A percentile compares a stretch with the other conserved stretches of the same genome.
Evolutionary conservation across 2,329 filamentous ascomycete genomes (phyloP).

Genomic region (Coniochaeta sp.): DNA sequence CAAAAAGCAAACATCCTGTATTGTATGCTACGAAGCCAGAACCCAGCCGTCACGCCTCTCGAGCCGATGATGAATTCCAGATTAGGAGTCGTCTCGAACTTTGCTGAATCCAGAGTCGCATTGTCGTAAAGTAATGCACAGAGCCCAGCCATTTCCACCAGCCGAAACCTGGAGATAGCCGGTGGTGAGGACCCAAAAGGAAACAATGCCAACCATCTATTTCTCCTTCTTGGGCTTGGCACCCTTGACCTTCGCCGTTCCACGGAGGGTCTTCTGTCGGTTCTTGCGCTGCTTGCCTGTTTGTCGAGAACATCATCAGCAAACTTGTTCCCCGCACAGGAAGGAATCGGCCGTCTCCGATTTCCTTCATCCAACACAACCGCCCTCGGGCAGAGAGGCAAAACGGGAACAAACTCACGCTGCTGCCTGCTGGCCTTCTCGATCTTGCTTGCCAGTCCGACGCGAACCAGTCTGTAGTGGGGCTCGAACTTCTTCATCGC

Average conservation of each 20-base stretch:
- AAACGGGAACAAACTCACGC: constrained; percentile 61
- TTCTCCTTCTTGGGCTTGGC: constrained; percentile 90
- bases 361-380: not conserved
- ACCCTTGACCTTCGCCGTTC: constrained; percentile 97
- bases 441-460: constrained; percentile 87
- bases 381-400: not conserved
- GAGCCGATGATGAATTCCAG: constrained; percentile 14
- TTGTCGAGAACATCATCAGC: constrained; percentile 18
- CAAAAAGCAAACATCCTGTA: constrained; percentile 20
- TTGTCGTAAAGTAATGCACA: constrained; percentile 26
- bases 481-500: constrained; percentile 99
- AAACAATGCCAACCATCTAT: constrained; percentile 42
- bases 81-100: constrained; percentile 5
- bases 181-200: constrained; percentile 16
- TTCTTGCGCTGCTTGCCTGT: constrained; percentile 99
- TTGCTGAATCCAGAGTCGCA: constrained; percentile 15
- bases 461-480: constrained; percentile 90
- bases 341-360: not conserved
- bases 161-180: constrained; percentile 4
- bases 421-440: constrained; percentile 98
- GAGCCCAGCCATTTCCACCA: constrained; percentile 24
- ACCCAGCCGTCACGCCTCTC: constrained; percentile 23
- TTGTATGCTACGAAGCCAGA: constrained; percentile 26
- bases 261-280: constrained; percentile 96
- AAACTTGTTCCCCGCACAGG: not conserved